Evolutionary conservation across 192 early-diverging fungal species (phyloP).

Genomic region (Haplosporangium gracile): DNA sequence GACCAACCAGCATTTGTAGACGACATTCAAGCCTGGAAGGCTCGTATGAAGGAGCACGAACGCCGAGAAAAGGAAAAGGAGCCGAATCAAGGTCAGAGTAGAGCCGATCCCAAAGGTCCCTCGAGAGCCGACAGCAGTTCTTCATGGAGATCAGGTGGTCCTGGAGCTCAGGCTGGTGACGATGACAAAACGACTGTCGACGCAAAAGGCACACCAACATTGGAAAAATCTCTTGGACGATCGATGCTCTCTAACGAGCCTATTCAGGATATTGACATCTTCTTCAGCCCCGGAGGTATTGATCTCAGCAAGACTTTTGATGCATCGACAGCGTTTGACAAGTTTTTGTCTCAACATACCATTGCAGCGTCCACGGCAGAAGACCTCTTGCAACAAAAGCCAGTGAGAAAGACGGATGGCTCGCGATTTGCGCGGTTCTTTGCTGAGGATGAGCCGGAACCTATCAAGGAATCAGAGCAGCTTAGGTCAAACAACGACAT

Average conservation of each 20-base stretch:
- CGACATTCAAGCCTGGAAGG: constrained; percentile 72
- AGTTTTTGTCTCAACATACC: constrained; percentile 61
- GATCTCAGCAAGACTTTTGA: constrained; percentile 50
- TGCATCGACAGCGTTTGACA: constrained; percentile 58
- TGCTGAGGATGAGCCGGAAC: constrained; percentile 60
- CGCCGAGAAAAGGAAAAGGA: constrained; percentile 60
- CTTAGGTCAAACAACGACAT: constrained; percentile 14
- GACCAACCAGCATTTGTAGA: constrained; percentile 60
- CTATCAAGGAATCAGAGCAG: constrained; percentile 15
- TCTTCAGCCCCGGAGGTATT: constrained; percentile 61
- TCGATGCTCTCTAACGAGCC: constrained; percentile 40
- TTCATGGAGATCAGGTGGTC: constrained; percentile 57
- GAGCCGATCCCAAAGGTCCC: constrained; percentile 39
- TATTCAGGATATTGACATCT: constrained; percentile 55
- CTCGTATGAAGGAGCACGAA: constrained; percentile 69
- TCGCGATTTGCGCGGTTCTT: constrained; percentile 74
- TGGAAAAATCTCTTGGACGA: constrained; percentile 34
- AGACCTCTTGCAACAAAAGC: constrained; percentile 4
- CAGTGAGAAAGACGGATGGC: constrained; percentile 56
- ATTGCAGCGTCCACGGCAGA: constrained; percentile 37
- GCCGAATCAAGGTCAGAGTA: constrained; percentile 39
- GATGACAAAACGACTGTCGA: constrained; percentile 33
- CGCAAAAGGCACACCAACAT: background rate
- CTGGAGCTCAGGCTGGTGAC: background rate
- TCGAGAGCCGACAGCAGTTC: constrained; percentile 62